Conservation (phyloP, 345 rosid species). For the Schrenkiella parvula region DNA sequence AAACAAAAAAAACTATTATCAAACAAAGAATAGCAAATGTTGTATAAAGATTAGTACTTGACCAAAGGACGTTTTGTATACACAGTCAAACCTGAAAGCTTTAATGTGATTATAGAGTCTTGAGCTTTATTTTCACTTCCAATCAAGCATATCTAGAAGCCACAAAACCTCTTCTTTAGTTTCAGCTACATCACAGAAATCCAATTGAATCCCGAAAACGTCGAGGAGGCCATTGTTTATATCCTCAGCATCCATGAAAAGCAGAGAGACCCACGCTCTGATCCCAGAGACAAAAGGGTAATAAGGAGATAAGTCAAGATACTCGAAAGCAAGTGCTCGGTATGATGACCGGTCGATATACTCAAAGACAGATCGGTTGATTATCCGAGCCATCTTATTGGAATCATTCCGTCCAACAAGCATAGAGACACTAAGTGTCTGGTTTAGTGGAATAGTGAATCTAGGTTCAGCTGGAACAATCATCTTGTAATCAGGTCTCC, state of each 20-base stretch:
- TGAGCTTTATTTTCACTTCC: constrained; percentile 51
- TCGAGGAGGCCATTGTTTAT: constrained; percentile 53
- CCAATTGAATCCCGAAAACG: constrained; percentile 85
- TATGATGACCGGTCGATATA: constrained; percentile 64
- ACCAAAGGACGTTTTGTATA: background rate
- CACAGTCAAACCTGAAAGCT: background rate
- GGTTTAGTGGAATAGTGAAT: constrained; percentile 51
- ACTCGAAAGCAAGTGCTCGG: constrained; percentile 78
- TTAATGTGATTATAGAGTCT: background rate
- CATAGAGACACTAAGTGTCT: constrained; percentile 61
- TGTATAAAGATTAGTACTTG: background rate
- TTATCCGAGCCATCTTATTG: constrained; percentile 61
- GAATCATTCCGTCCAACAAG: constrained; percentile 74
- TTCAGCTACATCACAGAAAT: constrained; percentile 76
- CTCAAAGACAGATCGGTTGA: constrained; percentile 61
- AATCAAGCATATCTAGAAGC: constrained; percentile 90
- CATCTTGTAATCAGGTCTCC: constrained; percentile 68
- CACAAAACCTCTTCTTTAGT: constrained; percentile 86
- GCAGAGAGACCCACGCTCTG: constrained; percentile 85
- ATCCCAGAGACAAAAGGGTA: constrained; percentile 74
- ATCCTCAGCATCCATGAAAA: constrained; percentile 60
- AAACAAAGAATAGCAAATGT: background rate
- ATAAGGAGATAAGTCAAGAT: constrained; percentile 70
- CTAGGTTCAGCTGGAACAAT: constrained; percentile 68
- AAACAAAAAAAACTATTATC: background rate